Percentiles rank a stretch among this genome's conserved stretches.
Evolutionary conservation across 495 filamentous ascomycete species (phyloP).

Genomic region (Tuber indicum): DNA sequence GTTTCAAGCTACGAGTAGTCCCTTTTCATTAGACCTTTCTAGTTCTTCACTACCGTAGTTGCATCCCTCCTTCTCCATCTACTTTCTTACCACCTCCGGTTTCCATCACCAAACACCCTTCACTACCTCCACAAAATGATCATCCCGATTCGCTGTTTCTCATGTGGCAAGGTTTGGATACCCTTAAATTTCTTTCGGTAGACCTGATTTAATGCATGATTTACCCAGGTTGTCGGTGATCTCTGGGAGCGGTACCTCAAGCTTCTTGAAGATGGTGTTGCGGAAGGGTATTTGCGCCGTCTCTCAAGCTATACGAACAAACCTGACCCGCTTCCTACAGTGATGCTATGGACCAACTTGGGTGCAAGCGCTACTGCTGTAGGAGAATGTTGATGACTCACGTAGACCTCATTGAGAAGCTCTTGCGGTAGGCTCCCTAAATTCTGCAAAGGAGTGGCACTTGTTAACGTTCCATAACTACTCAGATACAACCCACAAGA

Average conservation of each 20-base stretch:
- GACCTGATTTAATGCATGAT: constrained; percentile 48
- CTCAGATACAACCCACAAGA: constrained; percentile 39
- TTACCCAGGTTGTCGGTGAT: constrained; percentile 76
- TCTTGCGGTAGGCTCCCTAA: constrained; percentile 64
- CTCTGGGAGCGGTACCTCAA: constrained; percentile 91
- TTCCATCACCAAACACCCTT: not conserved
- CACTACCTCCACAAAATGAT: constrained; percentile 61
- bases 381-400: constrained; percentile 99
- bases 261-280: constrained; percentile 67
- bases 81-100: constrained; percentile 2
- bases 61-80: not conserved
- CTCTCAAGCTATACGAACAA: not conserved
- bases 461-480: constrained; percentile 5
- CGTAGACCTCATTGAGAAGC: constrained; percentile 96
- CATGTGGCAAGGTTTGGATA: constrained; percentile 83
- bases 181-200: not conserved
- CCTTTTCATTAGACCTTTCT: not conserved
- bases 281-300: constrained; percentile 34
- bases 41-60: not conserved
- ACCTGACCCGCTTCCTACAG: constrained; percentile 45
- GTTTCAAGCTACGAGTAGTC: not conserved
- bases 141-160: constrained; percentile 96
- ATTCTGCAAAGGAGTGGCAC: not conserved
- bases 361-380: constrained; percentile 93
- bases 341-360: constrained; percentile 88